Evolutionary conservation across 1,284 basidiomycete genomes (phyloP), one percentile per base, ranked within the genome.

Genomic region (Pyrrhoderma noxium): DNA sequence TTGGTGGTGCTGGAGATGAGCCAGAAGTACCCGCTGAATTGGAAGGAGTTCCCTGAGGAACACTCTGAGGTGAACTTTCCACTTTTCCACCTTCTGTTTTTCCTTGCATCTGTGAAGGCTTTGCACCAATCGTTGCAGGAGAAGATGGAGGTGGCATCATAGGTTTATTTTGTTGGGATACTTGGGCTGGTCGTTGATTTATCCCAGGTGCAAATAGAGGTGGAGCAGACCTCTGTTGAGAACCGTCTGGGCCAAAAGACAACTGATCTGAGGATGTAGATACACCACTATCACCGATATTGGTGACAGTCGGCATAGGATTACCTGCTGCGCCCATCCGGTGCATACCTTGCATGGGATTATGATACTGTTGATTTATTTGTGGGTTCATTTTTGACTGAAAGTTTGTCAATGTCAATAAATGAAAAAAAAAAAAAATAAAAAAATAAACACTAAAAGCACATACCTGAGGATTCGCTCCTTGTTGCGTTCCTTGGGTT

Each of bases 121-220:
- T 47, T 25, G 45, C 51, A 14, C 38, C 36, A 11, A 36, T 44
- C 22, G 53, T 43, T 21, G 48, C 49, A 18, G 45, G 48, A 16
- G 53, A 51, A 16, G 43, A 46, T 2, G 53, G 53, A 1, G 53
- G 53, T 8, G 38, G 43, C 53, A 54, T 54, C 25, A 22, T 16
- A n/a, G 38, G 21, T 8, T 40, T 40, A 40, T 40, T 40, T 40
- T 40, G 38, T 18, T 40, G 38, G 14, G n/a, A 18, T 5, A 5
- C 38, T 40, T 16, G 38, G 5, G 8, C 21, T 40, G 38, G 38
- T 14, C 16, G 5, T 40, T 16, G 38, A 40, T 18, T 40, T 14
- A 49, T 49, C 23, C 37, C 36, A 14, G 44, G 34, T n/a, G 48
- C 49, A 38, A 54, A 54, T 2, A 41, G 23, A n/a, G 40, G 47